phyloP scores from a whole-genome alignment of 2,329 filamentous ascomycete genomes.

The Venturia effusa region DNA sequence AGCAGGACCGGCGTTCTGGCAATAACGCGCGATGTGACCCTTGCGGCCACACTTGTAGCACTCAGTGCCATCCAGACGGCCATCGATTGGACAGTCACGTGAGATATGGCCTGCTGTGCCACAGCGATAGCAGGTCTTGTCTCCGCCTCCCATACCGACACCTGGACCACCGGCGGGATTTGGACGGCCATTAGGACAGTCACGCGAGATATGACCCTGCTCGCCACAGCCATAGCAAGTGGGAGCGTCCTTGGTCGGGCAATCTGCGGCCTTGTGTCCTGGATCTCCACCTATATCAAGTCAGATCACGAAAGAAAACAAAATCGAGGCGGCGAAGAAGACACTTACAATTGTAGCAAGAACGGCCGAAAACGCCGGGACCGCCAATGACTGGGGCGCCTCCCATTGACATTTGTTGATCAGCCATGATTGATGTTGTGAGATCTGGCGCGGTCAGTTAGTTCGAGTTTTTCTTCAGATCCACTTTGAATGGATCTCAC shows the following conservation, averaged over 20 bases:
- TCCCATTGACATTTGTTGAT: background rate
- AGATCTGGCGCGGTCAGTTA: background rate
- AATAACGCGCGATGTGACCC: constrained; percentile 92
- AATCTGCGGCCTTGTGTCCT: constrained; percentile 39
- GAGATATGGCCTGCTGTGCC: constrained; percentile 75
- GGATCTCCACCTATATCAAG: constrained; percentile 33
- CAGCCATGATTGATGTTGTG: background rate
- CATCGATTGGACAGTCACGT: constrained; percentile 59
- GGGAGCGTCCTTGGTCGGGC: constrained; percentile 38
- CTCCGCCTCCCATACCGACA: constrained; percentile 42
- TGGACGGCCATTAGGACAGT: constrained; percentile 62
- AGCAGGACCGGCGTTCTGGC: constrained; percentile 50
- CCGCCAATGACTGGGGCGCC: background rate
- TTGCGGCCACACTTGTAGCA: constrained; percentile 98
- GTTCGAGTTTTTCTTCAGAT: background rate
- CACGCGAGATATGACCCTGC: constrained; percentile 53
- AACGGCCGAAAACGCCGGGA: background rate
- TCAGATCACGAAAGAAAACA: background rate
- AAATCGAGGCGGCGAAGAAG: background rate
- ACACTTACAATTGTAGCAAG: constrained; percentile 9
- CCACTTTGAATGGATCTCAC: background rate
- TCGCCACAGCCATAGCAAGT: constrained; percentile 39
- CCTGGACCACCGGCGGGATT: constrained; percentile 38
- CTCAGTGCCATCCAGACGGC: constrained; percentile 43
- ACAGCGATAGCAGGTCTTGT: constrained; percentile 47